Evolutionary conservation across 768 basidiomycete genomes (phyloP).

Genomic region (Mycena metata): DNA sequence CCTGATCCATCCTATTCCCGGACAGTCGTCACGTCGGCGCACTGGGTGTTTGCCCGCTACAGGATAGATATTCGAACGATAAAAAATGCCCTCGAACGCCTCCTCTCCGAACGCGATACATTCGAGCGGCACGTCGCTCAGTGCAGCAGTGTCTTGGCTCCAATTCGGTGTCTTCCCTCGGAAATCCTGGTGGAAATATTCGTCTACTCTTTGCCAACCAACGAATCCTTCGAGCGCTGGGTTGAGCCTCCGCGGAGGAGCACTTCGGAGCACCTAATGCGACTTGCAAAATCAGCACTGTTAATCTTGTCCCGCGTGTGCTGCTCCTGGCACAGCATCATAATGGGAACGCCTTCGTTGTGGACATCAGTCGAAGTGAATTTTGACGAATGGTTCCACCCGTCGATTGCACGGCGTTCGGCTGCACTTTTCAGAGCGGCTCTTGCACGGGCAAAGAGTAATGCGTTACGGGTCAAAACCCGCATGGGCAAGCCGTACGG

Average conservation of each 20-base stretch:
- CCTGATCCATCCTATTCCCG: not conserved
- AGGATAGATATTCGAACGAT: constrained; percentile 13
- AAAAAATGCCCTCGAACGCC: not conserved
- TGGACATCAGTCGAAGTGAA: constrained; percentile 23
- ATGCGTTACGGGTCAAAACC: constrained; percentile 10
- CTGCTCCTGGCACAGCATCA: constrained; percentile 3
- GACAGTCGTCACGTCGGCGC: not conserved
- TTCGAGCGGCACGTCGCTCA: constrained; percentile 1
- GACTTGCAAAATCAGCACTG: constrained; percentile 11
- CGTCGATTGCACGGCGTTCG: not conserved
- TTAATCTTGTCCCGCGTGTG: constrained; percentile 16
- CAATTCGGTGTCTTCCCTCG: constrained; percentile 21
- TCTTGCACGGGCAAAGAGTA: not conserved
- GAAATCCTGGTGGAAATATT: constrained; percentile 26
- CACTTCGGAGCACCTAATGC: constrained; percentile 14
- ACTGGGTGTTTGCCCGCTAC: constrained; percentile 1
- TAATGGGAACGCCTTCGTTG: constrained; percentile 22
- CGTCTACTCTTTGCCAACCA: not conserved
- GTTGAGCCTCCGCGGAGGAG: not conserved
- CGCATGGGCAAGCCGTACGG: not conserved
- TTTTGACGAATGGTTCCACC: constrained; percentile 16
- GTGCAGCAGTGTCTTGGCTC: constrained; percentile 19
- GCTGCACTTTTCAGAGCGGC: constrained; percentile 1
- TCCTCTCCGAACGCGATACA: constrained; percentile 9
- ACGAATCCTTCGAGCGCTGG: not conserved